Conservation (phyloP, 352 stramenopile species). For the Phytophthora sp. region DNA sequence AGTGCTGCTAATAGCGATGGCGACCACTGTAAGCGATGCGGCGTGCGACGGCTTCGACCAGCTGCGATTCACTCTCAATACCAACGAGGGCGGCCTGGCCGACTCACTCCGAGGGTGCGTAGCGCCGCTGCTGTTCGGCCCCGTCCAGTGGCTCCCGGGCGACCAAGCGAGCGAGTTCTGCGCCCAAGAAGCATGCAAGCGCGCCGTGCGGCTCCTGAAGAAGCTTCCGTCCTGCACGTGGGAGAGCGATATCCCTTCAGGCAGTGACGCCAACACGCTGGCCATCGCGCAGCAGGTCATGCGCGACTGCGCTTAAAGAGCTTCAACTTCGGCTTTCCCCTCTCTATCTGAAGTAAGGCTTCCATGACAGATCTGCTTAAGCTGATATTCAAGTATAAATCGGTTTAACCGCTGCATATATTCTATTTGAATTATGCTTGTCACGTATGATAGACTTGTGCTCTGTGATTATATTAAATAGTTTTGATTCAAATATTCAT, state of each 20-base stretch:
- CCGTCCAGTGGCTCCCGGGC: conserved; percentile 39
- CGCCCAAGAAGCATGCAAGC: conserved; percentile 37
- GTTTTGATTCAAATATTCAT: conserved; percentile 1
- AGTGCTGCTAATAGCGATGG: conserved; percentile 1
- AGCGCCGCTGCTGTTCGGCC: conserved; percentile 44
- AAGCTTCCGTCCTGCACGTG: conserved; percentile 50
- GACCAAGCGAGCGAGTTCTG: conserved; percentile 52
- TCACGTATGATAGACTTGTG: no score
- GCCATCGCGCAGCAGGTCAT: conserved; percentile 54
- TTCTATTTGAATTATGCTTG: no score
- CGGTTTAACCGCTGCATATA: no score
- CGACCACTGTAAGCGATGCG: neutral
- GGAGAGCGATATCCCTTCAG: conserved; percentile 34
- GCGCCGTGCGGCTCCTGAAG: conserved; percentile 36
- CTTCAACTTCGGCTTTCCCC: conserved; percentile 16
- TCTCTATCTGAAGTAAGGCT: conserved; percentile 10
- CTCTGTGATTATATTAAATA: neutral
- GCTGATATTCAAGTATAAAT: neutral
- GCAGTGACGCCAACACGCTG: conserved; percentile 43
- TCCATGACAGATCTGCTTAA: neutral
- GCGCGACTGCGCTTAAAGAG: conserved; percentile 40
- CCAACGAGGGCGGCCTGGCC: conserved; percentile 19
- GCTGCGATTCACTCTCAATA: conserved; percentile 30
- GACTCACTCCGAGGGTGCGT: conserved; percentile 30
- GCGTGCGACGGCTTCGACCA: conserved; percentile 34